Conservation (phyloP, 2,329 filamentous ascomycete species). For the Colletotrichum sidae region DNA sequence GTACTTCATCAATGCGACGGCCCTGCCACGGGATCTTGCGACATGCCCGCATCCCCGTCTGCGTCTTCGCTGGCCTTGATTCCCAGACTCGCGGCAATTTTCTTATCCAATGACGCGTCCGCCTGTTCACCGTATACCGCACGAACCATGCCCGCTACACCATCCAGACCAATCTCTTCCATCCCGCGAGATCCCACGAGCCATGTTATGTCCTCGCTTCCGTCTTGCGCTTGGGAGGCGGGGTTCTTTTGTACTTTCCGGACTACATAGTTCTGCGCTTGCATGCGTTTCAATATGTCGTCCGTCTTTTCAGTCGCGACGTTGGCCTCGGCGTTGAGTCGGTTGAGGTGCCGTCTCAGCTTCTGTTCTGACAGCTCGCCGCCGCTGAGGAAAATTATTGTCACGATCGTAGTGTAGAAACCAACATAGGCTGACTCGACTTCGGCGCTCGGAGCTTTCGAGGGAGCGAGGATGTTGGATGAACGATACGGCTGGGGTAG, state of each 20-base stretch:
- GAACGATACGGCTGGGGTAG: constrained; percentile 76
- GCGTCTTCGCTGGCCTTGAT: constrained; percentile 49
- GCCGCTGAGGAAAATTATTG: constrained; percentile 81
- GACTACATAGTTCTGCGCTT: constrained; percentile 85
- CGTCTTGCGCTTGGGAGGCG: constrained; percentile 61
- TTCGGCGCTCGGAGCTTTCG: constrained; percentile 71
- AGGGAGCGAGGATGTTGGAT: constrained; percentile 76
- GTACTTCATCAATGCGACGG: constrained; percentile 35
- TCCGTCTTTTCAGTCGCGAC: constrained; percentile 83
- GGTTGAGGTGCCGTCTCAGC: constrained; percentile 78
- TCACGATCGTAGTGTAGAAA: constrained; percentile 83
- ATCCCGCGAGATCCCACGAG: constrained; percentile 87
- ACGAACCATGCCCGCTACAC: constrained; percentile 77
- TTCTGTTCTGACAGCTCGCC: constrained; percentile 81
- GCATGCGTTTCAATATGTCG: constrained; percentile 77
- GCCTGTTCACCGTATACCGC: constrained; percentile 65
- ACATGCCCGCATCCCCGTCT: constrained; percentile 37
- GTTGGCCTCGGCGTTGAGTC: constrained; percentile 80
- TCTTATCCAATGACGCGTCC: constrained; percentile 67
- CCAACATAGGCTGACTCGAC: constrained; percentile 84
- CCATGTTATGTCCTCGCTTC: constrained; percentile 84
- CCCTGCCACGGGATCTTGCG: constrained; percentile 23
- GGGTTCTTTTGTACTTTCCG: constrained; percentile 74
- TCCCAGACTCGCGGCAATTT: constrained; percentile 71
- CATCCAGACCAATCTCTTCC: constrained; percentile 83